Conservation (phyloP, 768 basidiomycete species). For the Tulasnella sp. region DNA sequence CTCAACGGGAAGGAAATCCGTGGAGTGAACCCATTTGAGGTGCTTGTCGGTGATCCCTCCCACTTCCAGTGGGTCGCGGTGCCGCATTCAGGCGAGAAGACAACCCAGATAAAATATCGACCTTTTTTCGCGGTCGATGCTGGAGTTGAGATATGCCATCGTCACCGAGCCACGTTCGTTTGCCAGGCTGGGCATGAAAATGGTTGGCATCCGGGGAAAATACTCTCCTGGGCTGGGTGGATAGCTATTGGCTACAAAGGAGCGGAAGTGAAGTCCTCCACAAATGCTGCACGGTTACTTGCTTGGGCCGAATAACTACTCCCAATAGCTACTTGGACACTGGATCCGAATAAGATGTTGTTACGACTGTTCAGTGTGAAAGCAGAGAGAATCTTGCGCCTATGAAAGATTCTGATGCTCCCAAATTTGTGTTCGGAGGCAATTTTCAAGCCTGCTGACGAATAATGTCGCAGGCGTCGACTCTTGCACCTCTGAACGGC, state of each 20-base stretch:
- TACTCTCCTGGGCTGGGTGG: background rate
- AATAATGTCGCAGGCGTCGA: no score
- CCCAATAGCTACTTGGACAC: no score
- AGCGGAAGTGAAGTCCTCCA: background rate
- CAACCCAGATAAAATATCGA: background rate
- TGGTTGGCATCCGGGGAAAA: background rate
- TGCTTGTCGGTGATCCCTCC: background rate
- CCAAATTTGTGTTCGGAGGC: no score
- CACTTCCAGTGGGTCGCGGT: background rate
- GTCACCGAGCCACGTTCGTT: background rate
- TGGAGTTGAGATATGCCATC: background rate
- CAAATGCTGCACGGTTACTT: background rate
- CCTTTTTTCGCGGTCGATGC: background rate
- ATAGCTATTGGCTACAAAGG: background rate
- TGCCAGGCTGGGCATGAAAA: background rate
- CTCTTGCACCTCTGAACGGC: no score
- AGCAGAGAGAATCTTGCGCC: no score
- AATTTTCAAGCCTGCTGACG: no score
- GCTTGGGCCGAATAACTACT: background rate
- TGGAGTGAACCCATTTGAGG: background rate
- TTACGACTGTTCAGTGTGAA: no score
- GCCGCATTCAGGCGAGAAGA: background rate
- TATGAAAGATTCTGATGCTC: no score
- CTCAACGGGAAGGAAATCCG: background rate
- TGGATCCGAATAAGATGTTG: no score